Conservation (phyloP, 2,329 filamentous ascomycete genomes). For the Epichloe gansuensis region DNA sequence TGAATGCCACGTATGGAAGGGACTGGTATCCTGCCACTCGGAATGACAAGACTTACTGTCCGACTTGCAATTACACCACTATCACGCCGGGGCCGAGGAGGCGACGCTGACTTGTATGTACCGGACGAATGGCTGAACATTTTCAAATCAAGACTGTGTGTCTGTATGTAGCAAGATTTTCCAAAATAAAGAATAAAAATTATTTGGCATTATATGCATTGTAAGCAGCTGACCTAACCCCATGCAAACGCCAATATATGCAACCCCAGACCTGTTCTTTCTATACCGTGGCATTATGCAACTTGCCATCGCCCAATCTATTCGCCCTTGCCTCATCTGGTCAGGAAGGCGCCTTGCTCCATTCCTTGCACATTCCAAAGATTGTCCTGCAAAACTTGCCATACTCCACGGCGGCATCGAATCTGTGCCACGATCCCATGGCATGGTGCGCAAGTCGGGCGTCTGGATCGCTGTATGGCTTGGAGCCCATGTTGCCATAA, state of each 20-base stretch:
- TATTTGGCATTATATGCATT: background rate
- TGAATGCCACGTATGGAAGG: slow-evolving; percentile 48
- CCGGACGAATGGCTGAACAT: background rate
- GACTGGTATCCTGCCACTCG: slow-evolving; percentile 39
- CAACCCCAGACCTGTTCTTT: background rate
- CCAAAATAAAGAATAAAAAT: background rate
- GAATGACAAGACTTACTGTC: slow-evolving; percentile 20
- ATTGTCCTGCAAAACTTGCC: slow-evolving; percentile 14
- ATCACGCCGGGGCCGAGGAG: slow-evolving; percentile 6
- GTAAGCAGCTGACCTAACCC: background rate
- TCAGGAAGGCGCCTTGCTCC: slow-evolving; percentile 11
- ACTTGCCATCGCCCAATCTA: background rate
- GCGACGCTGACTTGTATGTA: slow-evolving; percentile 2
- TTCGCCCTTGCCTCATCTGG: background rate
- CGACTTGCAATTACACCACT: slow-evolving; percentile 11
- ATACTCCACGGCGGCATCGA: slow-evolving; percentile 11
- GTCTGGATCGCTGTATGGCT: slow-evolving; percentile 11
- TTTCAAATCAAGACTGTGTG: too few species aligned
- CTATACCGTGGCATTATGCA: background rate
- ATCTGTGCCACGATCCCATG: slow-evolving; percentile 13
- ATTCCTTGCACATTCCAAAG: slow-evolving; percentile 12
- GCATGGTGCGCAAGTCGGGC: slow-evolving; percentile 12
- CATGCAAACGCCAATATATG: background rate
- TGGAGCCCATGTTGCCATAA: slow-evolving; percentile 15
- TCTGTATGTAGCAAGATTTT: too few species aligned